Percentiles rank a stretch among this genome's conserved stretches.
These are phyloP conservation scores for Zygosaccharomyces pseudobailii DNA, from an alignment of 1,139 yeast genomes.

Conservation along the genomic window DNA sequence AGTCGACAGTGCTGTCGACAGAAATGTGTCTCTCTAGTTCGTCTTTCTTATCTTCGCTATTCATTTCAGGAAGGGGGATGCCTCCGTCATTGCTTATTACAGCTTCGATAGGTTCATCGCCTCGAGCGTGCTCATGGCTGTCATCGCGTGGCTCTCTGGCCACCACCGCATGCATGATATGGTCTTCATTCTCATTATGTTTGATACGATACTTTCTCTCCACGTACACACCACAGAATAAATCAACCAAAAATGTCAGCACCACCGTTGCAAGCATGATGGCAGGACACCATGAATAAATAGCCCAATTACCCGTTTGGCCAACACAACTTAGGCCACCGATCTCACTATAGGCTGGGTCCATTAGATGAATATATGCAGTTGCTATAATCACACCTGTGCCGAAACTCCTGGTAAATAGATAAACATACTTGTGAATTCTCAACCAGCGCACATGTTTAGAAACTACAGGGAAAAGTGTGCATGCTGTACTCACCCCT, in stretches of 20 bases:
- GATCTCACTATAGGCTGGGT: conserved; percentile 55
- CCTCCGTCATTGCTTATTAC: conserved; percentile 8
- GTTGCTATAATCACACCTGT: conserved; percentile 84
- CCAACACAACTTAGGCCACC: conserved; percentile 43
- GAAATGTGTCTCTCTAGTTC: conserved; percentile 5
- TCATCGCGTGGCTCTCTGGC: conserved; percentile 3
- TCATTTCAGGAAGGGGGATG: neutral
- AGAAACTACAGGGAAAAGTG: conserved; percentile 38
- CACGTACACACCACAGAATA: conserved; percentile 29
- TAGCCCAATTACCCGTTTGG: conserved; percentile 35
- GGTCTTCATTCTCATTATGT: conserved; percentile 11
- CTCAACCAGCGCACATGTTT: conserved; percentile 30
- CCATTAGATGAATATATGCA: conserved; percentile 70
- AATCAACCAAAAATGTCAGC: conserved; percentile 28
- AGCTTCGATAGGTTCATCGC: conserved; percentile 2
- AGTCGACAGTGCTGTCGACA: conserved; percentile 5
- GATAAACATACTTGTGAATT: conserved; percentile 52
- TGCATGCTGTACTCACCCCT: conserved; percentile 52
- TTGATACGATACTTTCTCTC: conserved; percentile 27
- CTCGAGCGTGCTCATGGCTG: conserved; percentile 2
- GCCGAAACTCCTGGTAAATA: conserved; percentile 70
- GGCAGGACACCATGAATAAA: conserved; percentile 31
- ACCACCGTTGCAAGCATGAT: conserved; percentile 26
- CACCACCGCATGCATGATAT: conserved; percentile 12
- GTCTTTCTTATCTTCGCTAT: neutral